These are phyloP conservation scores for Scorias spongiosa DNA, from an alignment of 2,329 filamentous ascomycete species.

Conservation along the genomic window DNA sequence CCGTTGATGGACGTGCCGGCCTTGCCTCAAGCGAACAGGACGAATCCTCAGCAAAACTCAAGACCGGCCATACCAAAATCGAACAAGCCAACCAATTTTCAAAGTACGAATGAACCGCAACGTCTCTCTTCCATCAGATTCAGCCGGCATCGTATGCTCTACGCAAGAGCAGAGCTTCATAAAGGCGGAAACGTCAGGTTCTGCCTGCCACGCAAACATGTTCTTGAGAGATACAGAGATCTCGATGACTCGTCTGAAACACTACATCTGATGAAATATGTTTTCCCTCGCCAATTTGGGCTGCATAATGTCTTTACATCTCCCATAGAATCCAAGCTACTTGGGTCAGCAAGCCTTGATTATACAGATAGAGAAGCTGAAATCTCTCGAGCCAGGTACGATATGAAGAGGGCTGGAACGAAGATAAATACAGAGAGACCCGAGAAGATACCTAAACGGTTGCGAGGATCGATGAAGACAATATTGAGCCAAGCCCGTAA, in stretches of 20 bases:
- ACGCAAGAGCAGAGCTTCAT: constrained; percentile 60
- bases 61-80: not conserved
- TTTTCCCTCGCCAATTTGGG: constrained; percentile 82
- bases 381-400: constrained; percentile 31
- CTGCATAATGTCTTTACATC: constrained; percentile 88
- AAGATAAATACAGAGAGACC: not conserved
- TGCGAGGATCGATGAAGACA: constrained; percentile 45
- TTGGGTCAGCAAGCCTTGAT: constrained; percentile 61
- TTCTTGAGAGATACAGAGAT: constrained; percentile 55
- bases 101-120: no score
- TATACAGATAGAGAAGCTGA: constrained; percentile 78
- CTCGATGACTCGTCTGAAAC: constrained; percentile 38
- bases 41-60: not conserved
- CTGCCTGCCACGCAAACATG: constrained; percentile 70
- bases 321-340: constrained; percentile 46
- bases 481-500: constrained; percentile 55
- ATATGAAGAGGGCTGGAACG: not conserved
- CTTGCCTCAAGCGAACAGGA: constrained; percentile 1
- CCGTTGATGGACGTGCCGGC: constrained; percentile 34
- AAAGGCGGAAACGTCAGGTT: constrained; percentile 51
- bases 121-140: constrained; percentile 43
- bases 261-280: constrained; percentile 68
- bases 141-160: constrained; percentile 72
- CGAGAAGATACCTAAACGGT: constrained; percentile 23
- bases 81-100: no score